Percentiles rank a stretch among this genome's conserved stretches.
phyloP scores from a whole-genome alignment of 129 eudicot genomes.

The Ambrosia trifida region DNA sequence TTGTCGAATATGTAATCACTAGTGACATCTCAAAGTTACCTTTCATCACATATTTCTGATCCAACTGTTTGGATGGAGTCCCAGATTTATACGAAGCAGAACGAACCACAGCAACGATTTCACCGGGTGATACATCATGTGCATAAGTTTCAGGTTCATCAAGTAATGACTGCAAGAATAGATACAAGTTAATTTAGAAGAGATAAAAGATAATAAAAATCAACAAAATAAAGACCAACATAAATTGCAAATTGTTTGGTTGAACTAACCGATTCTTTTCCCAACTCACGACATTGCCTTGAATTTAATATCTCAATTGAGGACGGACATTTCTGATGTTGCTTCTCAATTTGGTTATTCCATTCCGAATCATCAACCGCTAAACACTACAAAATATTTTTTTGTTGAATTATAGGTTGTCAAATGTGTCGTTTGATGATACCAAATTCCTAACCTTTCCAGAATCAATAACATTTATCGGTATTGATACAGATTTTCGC shows the following conservation, averaged over 20 bases:
- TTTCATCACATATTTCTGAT: conserved; percentile 58
- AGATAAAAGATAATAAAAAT: neutral
- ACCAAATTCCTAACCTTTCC: conserved; percentile 61
- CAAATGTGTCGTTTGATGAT: neutral
- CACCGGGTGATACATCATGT: conserved; percentile 42
- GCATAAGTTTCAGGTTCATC: conserved; percentile 40
- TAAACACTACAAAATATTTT: conserved; percentile 42
- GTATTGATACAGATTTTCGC: conserved; percentile 48
- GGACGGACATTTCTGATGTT: conserved; percentile 53
- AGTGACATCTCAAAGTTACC: conserved; percentile 57
- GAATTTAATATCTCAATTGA: conserved; percentile 48
- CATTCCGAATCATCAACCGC: conserved; percentile 53
- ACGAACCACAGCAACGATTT: conserved; percentile 70
- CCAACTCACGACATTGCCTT: conserved; percentile 52
- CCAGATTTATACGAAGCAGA: conserved; percentile 49
- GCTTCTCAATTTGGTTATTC: conserved; percentile 44
- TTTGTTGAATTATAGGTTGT: conserved; percentile 3
- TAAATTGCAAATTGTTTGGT: neutral
- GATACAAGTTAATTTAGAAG: neutral
- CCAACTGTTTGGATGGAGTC: conserved; percentile 31
- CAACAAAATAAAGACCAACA: neutral
- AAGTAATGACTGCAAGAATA: conserved; percentile 47
- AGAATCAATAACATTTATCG: conserved; percentile 58
- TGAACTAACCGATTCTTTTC: conserved; percentile 64
- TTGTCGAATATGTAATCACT: conserved; percentile 25